phyloP scores from a whole-genome alignment of 2,329 filamentous ascomycete genomes.

The Arthroderma sp. region DNA sequence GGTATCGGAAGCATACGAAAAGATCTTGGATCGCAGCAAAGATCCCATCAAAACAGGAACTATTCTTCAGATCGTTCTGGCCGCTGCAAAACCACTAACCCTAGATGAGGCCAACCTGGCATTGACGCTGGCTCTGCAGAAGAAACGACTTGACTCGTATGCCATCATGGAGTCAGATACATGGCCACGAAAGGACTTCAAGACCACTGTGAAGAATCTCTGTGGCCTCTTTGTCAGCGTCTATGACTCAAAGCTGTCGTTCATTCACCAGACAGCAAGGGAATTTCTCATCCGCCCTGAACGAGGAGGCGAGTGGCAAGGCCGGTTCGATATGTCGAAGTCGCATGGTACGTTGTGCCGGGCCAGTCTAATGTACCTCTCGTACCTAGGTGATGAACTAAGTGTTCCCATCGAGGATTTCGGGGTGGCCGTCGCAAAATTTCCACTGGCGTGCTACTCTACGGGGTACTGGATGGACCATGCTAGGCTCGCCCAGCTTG shows the following conservation, averaged over 20 bases:
- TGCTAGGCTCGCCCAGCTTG: conserved; percentile 6
- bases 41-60: neutral
- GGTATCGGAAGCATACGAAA: neutral
- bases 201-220: neutral
- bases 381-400: conserved; percentile 3
- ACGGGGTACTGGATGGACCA: conserved; percentile 11
- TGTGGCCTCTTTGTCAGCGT: neutral
- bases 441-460: conserved; percentile 10
- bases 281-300: neutral
- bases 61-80: neutral
- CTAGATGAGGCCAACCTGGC: neutral
- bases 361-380: conserved; percentile 11
- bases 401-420: neutral
- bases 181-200: neutral
- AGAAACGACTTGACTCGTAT: neutral
- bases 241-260: neutral
- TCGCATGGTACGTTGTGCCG: neutral
- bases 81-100: neutral
- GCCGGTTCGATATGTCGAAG: neutral
- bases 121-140: neutral
- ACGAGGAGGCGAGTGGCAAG: neutral
- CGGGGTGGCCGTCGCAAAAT: conserved; percentile 1
- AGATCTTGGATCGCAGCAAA: neutral
- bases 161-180: neutral
- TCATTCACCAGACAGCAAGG: neutral